Evolutionary conservation across 2,329 filamentous ascomycete species (phyloP).

Genomic region (Trichophyton benhamiae): DNA sequence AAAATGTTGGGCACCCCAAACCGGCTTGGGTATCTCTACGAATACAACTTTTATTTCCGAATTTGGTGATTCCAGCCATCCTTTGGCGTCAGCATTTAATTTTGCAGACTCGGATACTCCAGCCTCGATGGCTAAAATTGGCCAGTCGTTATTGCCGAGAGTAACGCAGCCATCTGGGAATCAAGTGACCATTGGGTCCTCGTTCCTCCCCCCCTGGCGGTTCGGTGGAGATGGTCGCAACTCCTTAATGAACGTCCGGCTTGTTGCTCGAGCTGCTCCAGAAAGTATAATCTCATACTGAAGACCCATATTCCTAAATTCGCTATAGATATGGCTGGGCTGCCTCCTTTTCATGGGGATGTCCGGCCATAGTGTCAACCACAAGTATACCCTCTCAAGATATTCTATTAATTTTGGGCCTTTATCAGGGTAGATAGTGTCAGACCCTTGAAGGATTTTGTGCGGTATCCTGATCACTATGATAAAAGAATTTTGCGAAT

Average conservation of each 20-base stretch:
- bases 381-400: background rate
- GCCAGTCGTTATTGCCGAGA: background rate
- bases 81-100: background rate
- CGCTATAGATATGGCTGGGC: too few species aligned
- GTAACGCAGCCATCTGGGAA: background rate
- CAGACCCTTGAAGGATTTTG: background rate
- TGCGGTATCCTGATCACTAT: background rate
- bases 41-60: background rate
- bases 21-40: background rate
- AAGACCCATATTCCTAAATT: background rate
- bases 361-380: background rate
- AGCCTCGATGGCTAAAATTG: background rate
- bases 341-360: background rate
- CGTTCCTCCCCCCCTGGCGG: too few species aligned
- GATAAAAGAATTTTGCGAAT: background rate
- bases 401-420: background rate
- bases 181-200: too few species aligned
- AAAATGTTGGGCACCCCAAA: too few species aligned
- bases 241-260: background rate
- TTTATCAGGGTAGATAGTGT: background rate
- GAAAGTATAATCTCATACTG: background rate
- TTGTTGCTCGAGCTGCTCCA: background rate
- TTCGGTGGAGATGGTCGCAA: too few species aligned
- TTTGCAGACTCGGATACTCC: constrained; percentile 3
- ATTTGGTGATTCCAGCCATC: background rate